A percentile compares a stretch with the other conserved stretches of the same genome.
Conservation (phyloP, 345 rosid species). For the Mallotus nudiflorus region DNA sequence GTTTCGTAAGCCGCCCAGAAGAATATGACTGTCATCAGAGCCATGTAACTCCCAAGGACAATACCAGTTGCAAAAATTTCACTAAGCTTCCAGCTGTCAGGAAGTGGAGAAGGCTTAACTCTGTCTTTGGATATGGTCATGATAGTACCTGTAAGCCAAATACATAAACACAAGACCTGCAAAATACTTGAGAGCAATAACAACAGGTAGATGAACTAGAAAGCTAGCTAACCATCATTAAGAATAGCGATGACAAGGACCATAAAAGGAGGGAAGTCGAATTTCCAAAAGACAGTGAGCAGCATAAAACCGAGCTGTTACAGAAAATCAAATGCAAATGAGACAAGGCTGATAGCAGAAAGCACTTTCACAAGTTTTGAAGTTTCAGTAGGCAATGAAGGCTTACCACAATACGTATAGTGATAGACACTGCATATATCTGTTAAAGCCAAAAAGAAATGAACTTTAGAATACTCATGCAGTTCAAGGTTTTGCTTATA, state of each 20-base stretch:
- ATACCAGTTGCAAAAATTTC: constrained; percentile 63
- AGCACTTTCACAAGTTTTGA: background rate
- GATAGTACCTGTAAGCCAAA: constrained; percentile 41
- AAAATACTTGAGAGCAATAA: background rate
- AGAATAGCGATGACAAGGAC: constrained; percentile 66
- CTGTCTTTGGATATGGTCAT: constrained; percentile 69
- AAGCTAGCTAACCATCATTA: constrained; percentile 57
- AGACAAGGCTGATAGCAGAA: background rate
- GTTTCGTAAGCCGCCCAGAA: constrained; percentile 57
- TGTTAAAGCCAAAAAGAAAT: constrained; percentile 18
- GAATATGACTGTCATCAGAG: constrained; percentile 56
- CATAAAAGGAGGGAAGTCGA: constrained; percentile 73
- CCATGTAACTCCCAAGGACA: constrained; percentile 57
- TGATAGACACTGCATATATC: constrained; percentile 71
- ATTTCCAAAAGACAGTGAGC: constrained; percentile 57
- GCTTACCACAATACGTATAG: constrained; percentile 64
- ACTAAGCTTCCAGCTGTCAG: constrained; percentile 58
- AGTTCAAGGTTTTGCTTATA: background rate
- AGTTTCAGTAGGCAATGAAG: constrained; percentile 12
- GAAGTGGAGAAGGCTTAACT: constrained; percentile 60
- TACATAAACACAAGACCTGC: background rate
- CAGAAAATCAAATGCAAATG: constrained; percentile 17
- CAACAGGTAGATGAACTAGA: background rate
- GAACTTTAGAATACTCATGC: background rate
- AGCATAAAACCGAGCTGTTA: constrained; percentile 63